Evolutionary conservation across 2,329 filamentous ascomycete genomes (phyloP), one percentile per base, ranked within the genome.

Genomic region (Phialophora expanda): DNA sequence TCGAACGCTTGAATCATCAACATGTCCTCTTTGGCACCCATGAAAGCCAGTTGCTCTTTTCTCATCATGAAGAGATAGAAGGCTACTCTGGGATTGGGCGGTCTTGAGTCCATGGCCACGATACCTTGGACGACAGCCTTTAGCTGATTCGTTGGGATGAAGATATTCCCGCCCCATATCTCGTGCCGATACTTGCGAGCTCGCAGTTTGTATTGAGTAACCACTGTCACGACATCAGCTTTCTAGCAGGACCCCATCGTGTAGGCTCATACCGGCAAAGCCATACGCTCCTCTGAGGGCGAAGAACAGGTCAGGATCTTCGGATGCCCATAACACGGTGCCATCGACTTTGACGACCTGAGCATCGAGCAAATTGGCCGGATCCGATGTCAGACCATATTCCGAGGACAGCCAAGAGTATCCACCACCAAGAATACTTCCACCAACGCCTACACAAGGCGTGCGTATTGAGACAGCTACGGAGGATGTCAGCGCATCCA

Each of bases 331-430:
- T 14, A 60, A 41, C 1, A 60, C 44, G 34, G 57, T 60, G 3
- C 57, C 57, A 6, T 60, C 57, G 17, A 60, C 44, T 60, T 60
- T 60, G 44, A 60, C 57, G 11, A 60, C 44, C 44, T 60, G 57
- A 22, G 57, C 57, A 8, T 60, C 57, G 3, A 60, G 57, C 28
- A 60, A 17, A 38, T 60, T 60, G 57, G n/a, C 57, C 14, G 44
- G 57, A 32, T 60, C 57, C 28, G 44, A 60, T 17, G 57, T 60
- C 57, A 60, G 38, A 1, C 57, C 44, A 60, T 24, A 60, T 60
- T 60, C 57, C 2, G 57, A 32, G 44, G 57, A 60, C 22, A 60
- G 57, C 57, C 44, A 60, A n/a, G 44, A 60, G 48, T 60, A 51
- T 32, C 57, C 57, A 32, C 57, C 57, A 22, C 57, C 44, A 9